A percentile compares a stretch with the other conserved stretches of the same genome.
These are phyloP conservation scores for Thalassia testudinum DNA, from an alignment of 116 monocot species.

Conservation along the genomic window DNA sequence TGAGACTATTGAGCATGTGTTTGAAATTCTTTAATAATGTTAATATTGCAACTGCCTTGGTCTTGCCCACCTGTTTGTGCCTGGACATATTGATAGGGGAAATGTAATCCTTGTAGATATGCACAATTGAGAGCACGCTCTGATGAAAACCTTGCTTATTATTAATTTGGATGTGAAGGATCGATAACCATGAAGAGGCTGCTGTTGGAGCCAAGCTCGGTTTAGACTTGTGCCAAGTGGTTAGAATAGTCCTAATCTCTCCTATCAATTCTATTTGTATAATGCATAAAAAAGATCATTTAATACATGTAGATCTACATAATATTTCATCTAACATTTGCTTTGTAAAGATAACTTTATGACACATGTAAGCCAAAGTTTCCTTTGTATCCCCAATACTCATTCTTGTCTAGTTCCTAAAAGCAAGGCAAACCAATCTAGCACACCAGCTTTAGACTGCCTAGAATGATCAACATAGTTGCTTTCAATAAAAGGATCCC, in stretches of 20 bases:
- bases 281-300: too few species aligned
- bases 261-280: too few species aligned
- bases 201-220: conserved; percentile 81
- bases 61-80: too few species aligned
- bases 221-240: conserved; percentile 80
- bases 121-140: conserved; percentile 45
- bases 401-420: too few species aligned
- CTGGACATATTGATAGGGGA: too few species aligned
- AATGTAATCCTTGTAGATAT: conserved; percentile 42
- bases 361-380: too few species aligned
- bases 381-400: conserved; percentile 88
- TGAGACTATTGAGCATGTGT: too few species aligned
- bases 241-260: conserved; percentile 12
- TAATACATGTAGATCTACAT: too few species aligned
- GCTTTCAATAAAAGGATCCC: conserved; percentile 81
- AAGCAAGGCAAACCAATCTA: conserved; percentile 80
- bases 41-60: too few species aligned
- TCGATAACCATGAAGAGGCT: conserved; percentile 99
- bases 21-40: too few species aligned
- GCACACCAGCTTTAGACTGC: conserved; percentile 70
- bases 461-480: conserved; percentile 81
- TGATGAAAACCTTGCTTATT: conserved; percentile 55
- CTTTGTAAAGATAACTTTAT: too few species aligned
- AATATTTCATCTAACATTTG: too few species aligned
- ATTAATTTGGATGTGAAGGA: conserved; percentile 98